phyloP scores from a whole-genome alignment of 768 basidiomycete genomes.

The Lactifluus piperatus region DNA sequence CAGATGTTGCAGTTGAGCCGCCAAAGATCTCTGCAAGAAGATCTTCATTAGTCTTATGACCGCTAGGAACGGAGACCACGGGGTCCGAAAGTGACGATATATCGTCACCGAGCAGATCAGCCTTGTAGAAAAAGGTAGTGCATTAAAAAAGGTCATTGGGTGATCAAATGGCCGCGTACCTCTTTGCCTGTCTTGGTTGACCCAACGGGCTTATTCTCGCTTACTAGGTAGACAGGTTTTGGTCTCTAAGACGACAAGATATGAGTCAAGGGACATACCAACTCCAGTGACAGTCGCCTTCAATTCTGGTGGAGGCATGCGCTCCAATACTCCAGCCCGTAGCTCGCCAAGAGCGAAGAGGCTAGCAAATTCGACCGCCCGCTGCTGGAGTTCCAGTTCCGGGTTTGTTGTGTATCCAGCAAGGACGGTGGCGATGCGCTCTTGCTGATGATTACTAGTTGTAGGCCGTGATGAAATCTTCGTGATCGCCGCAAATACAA shows the following conservation, averaged over 20 bases:
- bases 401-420: slow-evolving; percentile 79
- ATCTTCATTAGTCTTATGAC: slow-evolving; percentile 64
- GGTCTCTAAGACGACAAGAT: neutral
- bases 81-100: slow-evolving; percentile 31
- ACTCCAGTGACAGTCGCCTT: slow-evolving; percentile 95
- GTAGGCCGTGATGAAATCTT: slow-evolving; percentile 82
- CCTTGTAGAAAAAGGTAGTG: slow-evolving; percentile 24
- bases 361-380: slow-evolving; percentile 90
- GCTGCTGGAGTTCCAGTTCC: slow-evolving; percentile 92
- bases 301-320: slow-evolving; percentile 98
- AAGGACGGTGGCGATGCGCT: slow-evolving; percentile 70
- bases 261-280: slow-evolving; percentile 39
- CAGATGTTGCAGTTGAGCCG: slow-evolving; percentile 30
- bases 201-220: slow-evolving; percentile 94
- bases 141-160: neutral
- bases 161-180: slow-evolving; percentile 28
- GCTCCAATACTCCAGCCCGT: slow-evolving; percentile 79
- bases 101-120: slow-evolving; percentile 83
- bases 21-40: slow-evolving; percentile 93
- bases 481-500: slow-evolving; percentile 79
- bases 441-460: slow-evolving; percentile 57
- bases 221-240: slow-evolving; percentile 42
- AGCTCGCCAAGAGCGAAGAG: slow-evolving; percentile 73
- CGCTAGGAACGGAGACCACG: slow-evolving; percentile 33
- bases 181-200: slow-evolving; percentile 75